Percentiles rank a stretch among this genome's conserved stretches.
phyloP scores from a whole-genome alignment of 164 flowering plant species.

The Magnolia sinica region DNA sequence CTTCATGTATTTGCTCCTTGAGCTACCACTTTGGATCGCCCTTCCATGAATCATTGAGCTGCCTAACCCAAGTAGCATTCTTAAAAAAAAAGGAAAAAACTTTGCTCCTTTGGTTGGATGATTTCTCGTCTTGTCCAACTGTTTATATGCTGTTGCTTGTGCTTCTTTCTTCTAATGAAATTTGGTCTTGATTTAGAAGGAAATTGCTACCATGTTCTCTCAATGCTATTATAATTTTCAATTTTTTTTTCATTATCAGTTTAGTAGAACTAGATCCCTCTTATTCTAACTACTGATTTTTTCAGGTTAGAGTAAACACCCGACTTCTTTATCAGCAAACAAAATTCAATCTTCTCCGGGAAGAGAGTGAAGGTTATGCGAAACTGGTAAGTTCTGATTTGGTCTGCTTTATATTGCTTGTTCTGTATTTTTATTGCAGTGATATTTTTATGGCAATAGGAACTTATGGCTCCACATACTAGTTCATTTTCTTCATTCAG shows the following conservation, averaged over 20 bases:
- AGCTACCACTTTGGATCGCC: no score
- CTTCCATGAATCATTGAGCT: no score
- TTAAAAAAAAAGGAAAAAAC: no score
- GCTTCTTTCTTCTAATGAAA: no score
- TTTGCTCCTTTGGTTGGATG: no score
- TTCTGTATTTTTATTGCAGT: neutral
- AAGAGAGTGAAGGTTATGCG: constrained; percentile 99
- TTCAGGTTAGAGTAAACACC: constrained; percentile 95
- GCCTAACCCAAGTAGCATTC: no score
- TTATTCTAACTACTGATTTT: neutral
- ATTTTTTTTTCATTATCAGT: neutral
- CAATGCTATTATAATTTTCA: neutral
- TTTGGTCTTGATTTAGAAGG: no score
- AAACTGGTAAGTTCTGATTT: constrained; percentile 64
- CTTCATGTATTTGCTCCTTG: no score
- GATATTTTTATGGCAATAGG: neutral
- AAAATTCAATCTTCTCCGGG: constrained; percentile 93
- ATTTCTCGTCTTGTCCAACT: no score
- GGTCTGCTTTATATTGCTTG: neutral
- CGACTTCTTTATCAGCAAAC: constrained; percentile 99
- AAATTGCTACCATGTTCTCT: neutral
- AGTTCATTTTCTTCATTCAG: no score
- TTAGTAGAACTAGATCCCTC: neutral
- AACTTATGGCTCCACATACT: no score
- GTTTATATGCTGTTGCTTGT: no score